Conservation (phyloP, 2,329 filamentous ascomycete genomes). For the Diaporthe batatas region DNA sequence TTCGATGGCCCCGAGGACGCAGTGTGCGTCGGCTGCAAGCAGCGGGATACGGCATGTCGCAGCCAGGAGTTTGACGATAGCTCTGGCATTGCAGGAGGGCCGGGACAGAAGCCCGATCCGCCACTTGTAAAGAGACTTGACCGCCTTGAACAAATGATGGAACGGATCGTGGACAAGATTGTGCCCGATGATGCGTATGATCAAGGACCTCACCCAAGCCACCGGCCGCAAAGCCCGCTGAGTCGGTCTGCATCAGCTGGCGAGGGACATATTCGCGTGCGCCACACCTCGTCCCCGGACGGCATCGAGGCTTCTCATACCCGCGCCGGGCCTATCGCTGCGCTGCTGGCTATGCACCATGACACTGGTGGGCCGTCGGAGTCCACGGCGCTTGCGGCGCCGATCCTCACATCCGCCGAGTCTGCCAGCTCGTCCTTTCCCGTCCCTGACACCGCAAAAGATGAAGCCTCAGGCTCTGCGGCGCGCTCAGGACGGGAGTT, state of each 20-base stretch:
- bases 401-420: constrained; percentile 42
- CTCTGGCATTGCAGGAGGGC: constrained; percentile 43
- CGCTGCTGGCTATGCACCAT: constrained; percentile 48
- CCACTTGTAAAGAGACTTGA: constrained; percentile 59
- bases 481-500: constrained; percentile 40
- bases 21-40: constrained; percentile 59
- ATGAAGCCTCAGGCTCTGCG: not conserved
- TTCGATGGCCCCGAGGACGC: constrained; percentile 54
- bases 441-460: constrained; percentile 6
- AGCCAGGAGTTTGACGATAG: constrained; percentile 61
- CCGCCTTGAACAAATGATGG: constrained; percentile 62
- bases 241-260: constrained; percentile 40
- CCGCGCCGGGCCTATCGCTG: constrained; percentile 49
- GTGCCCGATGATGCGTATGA: constrained; percentile 44
- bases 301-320: constrained; percentile 48
- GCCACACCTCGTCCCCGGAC: constrained; percentile 46
- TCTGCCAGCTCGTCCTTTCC: constrained; percentile 37
- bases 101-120: constrained; percentile 51
- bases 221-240: constrained; percentile 42
- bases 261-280: constrained; percentile 45
- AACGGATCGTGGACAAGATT: constrained; percentile 58
- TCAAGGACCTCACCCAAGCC: constrained; percentile 2
- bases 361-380: constrained; percentile 36
- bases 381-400: constrained; percentile 43
- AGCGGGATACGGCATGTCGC: constrained; percentile 56